Conservation (phyloP, 371 early-diverging fungal species). For the Saksenaea oblongispora region DNA sequence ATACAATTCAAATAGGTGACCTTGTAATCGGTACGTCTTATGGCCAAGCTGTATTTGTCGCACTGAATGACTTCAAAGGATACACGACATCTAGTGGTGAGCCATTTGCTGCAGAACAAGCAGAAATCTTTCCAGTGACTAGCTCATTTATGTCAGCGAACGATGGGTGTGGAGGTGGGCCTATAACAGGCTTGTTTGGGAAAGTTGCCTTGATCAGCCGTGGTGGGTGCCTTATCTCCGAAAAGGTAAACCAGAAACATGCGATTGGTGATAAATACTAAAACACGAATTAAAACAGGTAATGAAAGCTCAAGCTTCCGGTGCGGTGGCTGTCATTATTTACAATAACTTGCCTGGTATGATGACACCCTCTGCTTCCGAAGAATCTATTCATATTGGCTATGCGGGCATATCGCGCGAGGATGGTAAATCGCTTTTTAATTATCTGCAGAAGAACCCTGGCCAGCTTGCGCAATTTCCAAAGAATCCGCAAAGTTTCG, state of each 20-base stretch:
- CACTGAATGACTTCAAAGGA: constrained; percentile 6
- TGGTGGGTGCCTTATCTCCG: constrained; percentile 56
- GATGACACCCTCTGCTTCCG: constrained; percentile 27
- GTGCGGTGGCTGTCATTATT: constrained; percentile 63
- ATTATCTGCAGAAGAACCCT: constrained; percentile 5
- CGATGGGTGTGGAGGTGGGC: constrained; percentile 51
- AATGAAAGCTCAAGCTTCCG: constrained; percentile 53
- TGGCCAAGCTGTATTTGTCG: not conserved
- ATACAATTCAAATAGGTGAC: constrained; percentile 21
- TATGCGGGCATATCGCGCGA: constrained; percentile 41
- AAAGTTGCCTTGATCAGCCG: constrained; percentile 61
- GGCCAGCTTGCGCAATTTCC: constrained; percentile 15
- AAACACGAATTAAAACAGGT: constrained; percentile 25
- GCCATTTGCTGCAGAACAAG: constrained; percentile 15
- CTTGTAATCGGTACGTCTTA: constrained; percentile 21
- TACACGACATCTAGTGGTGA: constrained; percentile 30
- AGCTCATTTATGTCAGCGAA: constrained; percentile 10
- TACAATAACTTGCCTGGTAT: constrained; percentile 44
- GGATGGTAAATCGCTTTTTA: constrained; percentile 37
- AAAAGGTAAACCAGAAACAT: constrained; percentile 29
- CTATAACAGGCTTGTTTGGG: constrained; percentile 35
- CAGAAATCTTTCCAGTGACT: constrained; percentile 24
- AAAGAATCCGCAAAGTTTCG: constrained; percentile 22
- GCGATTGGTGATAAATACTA: not conserved
- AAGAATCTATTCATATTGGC: constrained; percentile 27